Evolutionary conservation across 2,329 filamentous ascomycete species (phyloP), one percentile per base, ranked within the genome.

Genomic region (Lachnellula hyalina): DNA sequence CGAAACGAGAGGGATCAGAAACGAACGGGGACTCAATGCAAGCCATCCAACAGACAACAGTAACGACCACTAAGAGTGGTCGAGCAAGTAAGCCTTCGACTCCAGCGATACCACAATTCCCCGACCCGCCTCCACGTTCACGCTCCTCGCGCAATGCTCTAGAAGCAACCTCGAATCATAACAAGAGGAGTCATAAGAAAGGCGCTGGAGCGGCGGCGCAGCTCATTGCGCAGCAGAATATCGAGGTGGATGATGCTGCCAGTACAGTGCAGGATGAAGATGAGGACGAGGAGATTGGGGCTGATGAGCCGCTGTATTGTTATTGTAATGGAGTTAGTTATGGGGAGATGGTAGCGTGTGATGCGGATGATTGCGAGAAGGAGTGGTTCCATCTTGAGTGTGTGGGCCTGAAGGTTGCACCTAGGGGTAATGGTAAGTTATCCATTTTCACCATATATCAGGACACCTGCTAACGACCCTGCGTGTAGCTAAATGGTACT

Each of bases 331-430:
- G 85, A 47, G 84, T 90, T 52, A 90, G 87, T 65, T 92, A 90
- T 67, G 88, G 89, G 19, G 87, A 90, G 72, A 92, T 92, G 89
- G 87, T 92, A 44, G 89, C 86, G 2, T 92, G 88, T 67, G 89
- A 92, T 68, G 84, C 83, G 7, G 81, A 86, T 56, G 81, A 82
- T 48, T 92, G 89, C 71, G 79, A 82, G 61, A 79, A 83, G 58
- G 88, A 92, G 71, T 92, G 89, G 89, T 93, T 92, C 74, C 89
- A 92, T 76, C 73, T 94, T 49, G 86, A 85, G 49, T 94, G 89
- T 70, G 89, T 90, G 32, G 89, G 89, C 25, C 72, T 94, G 64
- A 87, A 86, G 64, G 87, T 87, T 56, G 87, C 89, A 51, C 89
- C 89, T n/a, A 85, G 82, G 55, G 83, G 84, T 36, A 69, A 69